Evolutionary conservation across 2,329 filamentous ascomycete genomes (phyloP).

Genomic region (Xylariales sp.): DNA sequence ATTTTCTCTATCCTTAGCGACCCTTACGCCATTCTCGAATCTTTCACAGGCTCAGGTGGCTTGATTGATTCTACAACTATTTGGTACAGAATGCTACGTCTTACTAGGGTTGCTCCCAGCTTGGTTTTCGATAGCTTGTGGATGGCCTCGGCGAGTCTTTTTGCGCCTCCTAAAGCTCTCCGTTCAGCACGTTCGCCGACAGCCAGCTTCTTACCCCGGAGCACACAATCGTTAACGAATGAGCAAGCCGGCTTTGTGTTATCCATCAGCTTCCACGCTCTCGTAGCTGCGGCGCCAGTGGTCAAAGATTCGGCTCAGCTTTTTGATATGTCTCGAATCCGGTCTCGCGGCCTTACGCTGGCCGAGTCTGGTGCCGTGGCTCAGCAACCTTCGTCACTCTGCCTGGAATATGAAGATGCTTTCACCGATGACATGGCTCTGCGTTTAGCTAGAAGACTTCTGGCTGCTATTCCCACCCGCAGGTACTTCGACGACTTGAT

Average conservation of each 20-base stretch:
- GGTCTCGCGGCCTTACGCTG: conserved; percentile 49
- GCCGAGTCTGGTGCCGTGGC: conserved; percentile 40
- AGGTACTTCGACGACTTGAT: conserved; percentile 45
- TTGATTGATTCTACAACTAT: conserved; percentile 57
- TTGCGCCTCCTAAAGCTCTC: conserved; percentile 46
- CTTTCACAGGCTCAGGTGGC: conserved; percentile 50
- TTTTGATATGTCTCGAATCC: conserved; percentile 56
- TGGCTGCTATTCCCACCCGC: conserved; percentile 51
- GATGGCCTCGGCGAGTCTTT: conserved; percentile 55
- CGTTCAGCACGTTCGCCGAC: conserved; percentile 34
- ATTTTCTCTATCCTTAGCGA: conserved; percentile 61
- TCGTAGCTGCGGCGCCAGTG: conserved; percentile 54
- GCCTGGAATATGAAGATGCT: conserved; percentile 57
- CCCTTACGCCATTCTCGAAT: conserved; percentile 48
- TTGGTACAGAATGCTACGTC: conserved; percentile 59
- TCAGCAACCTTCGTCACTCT: conserved; percentile 43
- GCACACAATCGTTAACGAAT: conserved; percentile 35
- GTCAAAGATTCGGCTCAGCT: conserved; percentile 43
- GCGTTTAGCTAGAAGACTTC: conserved; percentile 53
- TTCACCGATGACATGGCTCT: conserved; percentile 59
- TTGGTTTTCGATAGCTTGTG: conserved; percentile 62
- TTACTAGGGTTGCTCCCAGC: conserved; percentile 52
- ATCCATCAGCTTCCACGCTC: conserved; percentile 58
- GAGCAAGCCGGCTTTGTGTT: conserved; percentile 48
- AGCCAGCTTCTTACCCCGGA: conserved; percentile 29